Percentiles rank a stretch among this genome's conserved stretches.
Conservation (phyloP, 805 yeast species). For the Sugiyamaella boreocaroliniensis region DNA sequence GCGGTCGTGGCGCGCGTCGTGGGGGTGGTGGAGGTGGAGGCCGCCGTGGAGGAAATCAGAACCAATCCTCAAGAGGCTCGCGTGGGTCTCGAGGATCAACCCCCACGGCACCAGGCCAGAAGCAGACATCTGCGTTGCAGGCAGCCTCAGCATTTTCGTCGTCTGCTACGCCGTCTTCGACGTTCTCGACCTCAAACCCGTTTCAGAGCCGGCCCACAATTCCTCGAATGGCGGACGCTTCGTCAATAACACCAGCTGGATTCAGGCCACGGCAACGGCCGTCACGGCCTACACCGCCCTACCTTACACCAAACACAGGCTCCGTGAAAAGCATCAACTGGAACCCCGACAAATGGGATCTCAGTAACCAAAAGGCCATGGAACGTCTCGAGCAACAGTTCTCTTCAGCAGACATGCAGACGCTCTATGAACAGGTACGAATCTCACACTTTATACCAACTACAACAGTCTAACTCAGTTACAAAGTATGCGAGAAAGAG, state of each 20-base stretch:
- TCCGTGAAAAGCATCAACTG: constrained; percentile 5
- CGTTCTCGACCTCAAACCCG: not conserved
- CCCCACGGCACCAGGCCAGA: not conserved
- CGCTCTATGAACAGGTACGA: constrained; percentile 50
- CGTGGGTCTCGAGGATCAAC: not conserved
- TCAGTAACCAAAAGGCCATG: constrained; percentile 61
- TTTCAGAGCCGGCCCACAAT: not conserved
- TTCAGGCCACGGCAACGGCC: constrained; percentile 5
- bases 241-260: not conserved
- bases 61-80: no score
- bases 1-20: no score
- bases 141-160: not conserved
- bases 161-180: not conserved
- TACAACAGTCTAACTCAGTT: constrained; percentile 34
- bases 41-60: no score
- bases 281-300: constrained; percentile 7
- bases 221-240: not conserved
- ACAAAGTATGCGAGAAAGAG: constrained; percentile 65
- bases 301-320: constrained; percentile 1
- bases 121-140: not conserved
- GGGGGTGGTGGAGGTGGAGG: no score
- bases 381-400: constrained; percentile 41
- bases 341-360: constrained; percentile 55
- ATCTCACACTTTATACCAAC: not conserved
- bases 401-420: constrained; percentile 51